Percentiles rank a stretch among this genome's conserved stretches.
These are phyloP conservation scores for Diutina mesorugosa DNA, from an alignment of 1,139 yeast genomes.

Conservation along the genomic window DNA sequence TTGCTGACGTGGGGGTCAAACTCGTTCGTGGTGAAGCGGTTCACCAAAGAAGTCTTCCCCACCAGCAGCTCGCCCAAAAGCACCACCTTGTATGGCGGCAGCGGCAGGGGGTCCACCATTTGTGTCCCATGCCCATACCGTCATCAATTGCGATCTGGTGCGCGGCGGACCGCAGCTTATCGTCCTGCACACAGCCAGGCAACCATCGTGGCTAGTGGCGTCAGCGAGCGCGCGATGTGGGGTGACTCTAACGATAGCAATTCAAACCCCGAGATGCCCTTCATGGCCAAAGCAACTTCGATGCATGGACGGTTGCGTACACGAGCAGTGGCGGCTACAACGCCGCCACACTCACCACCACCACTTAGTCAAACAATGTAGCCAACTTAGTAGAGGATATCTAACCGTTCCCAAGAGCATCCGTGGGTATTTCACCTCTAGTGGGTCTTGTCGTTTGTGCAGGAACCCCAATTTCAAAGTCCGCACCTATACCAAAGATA, in stretches of 20 bases:
- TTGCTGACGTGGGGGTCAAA: constrained; percentile 27
- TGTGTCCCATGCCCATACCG: neutral
- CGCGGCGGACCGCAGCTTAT: neutral
- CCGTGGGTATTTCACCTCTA: no score
- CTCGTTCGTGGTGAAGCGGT: constrained; percentile 23
- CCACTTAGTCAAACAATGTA: no score
- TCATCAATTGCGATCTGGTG: neutral
- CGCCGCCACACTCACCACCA: neutral
- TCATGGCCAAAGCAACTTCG: neutral
- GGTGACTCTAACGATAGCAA: neutral
- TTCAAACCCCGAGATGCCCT: neutral
- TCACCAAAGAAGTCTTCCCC: constrained; percentile 34
- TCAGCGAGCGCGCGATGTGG: neutral
- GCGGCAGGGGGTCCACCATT: neutral
- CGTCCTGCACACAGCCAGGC: neutral
- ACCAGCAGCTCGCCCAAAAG: constrained; percentile 35
- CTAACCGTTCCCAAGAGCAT: neutral
- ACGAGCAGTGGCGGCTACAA: neutral
- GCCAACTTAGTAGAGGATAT: neutral
- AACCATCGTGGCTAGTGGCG: neutral
- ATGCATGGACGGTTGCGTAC: neutral
- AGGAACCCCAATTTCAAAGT: neutral
- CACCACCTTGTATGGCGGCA: constrained; percentile 20
- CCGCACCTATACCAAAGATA: neutral
- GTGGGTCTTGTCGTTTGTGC: neutral